These are phyloP conservation scores for Leishmania braziliensis DNA, from an alignment of 208 protist species.

Conservation along the genomic window DNA sequence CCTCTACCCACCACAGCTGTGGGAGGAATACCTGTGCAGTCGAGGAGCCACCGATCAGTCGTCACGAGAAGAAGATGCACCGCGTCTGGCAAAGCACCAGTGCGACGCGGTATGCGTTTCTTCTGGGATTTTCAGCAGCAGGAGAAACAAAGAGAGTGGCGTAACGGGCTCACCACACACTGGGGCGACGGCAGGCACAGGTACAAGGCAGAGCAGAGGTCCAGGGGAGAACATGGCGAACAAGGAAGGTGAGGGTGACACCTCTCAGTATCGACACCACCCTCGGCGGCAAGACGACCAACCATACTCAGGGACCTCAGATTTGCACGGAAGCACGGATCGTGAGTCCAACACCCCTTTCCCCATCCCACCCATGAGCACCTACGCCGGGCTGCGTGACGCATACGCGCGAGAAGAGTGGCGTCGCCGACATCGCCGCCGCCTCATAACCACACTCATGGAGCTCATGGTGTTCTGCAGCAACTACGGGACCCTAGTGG, in stretches of 20 bases:
- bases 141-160: background rate
- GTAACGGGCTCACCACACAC: background rate
- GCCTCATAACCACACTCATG: slow-evolving; percentile 51
- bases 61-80: background rate
- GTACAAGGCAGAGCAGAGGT: background rate
- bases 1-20: slow-evolving; percentile 51
- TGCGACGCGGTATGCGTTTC: background rate
- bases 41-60: background rate
- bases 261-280: background rate
- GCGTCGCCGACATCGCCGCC: slow-evolving; percentile 42
- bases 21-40: slow-evolving; percentile 49
- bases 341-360: background rate
- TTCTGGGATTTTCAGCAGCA: background rate
- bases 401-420: slow-evolving; percentile 41
- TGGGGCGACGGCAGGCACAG: background rate
- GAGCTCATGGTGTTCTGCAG: slow-evolving; percentile 66
- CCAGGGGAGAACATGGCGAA: background rate
- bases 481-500: slow-evolving; percentile 73
- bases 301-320: background rate
- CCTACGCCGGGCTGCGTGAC: slow-evolving; percentile 19
- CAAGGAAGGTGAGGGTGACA: background rate
- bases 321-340: background rate
- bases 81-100: background rate
- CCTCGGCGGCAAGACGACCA: background rate
- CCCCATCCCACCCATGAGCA: background rate